Evolutionary conservation across 129 eudicot species (phyloP).

Genomic region (Flaveria bidentis): DNA sequence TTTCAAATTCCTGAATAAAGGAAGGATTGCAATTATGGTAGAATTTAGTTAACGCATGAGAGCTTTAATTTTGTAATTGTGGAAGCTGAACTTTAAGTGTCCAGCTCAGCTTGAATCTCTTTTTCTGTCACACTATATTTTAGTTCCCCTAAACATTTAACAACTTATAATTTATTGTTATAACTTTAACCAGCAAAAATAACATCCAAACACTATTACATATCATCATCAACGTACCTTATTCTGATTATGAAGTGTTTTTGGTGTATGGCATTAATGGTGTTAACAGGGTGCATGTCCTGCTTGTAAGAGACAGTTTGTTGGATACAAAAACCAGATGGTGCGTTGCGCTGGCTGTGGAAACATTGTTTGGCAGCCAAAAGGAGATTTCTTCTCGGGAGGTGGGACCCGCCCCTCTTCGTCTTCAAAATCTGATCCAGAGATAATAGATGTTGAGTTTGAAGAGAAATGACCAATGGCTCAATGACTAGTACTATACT

Average conservation of each 20-base stretch:
- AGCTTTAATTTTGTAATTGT: neutral
- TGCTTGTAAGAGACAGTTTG: constrained; percentile 78
- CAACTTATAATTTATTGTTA: neutral
- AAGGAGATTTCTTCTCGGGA: constrained; percentile 66
- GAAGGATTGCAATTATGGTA: neutral
- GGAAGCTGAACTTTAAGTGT: no score
- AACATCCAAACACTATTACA: neutral
- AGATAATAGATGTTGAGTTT: constrained; percentile 89
- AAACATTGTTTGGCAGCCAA: constrained; percentile 87
- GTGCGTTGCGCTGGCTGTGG: constrained; percentile 84
- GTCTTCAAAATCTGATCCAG: constrained; percentile 67
- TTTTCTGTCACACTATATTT: neutral
- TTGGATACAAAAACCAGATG: constrained; percentile 66
- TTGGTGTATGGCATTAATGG: neutral
- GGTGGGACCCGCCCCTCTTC: constrained; percentile 51
- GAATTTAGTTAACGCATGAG: neutral
- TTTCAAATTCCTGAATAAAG: neutral
- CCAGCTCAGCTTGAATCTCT: no score
- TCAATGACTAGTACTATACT: constrained; percentile 8
- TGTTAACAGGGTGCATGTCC: constrained; percentile 83
- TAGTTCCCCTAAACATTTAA: neutral
- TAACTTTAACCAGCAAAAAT: neutral
- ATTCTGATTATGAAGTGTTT: neutral
- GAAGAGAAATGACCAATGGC: constrained; percentile 69
- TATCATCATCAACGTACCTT: neutral